Evolutionary conservation across 2,329 filamentous ascomycete species (phyloP).

Genomic region (Hypoxylon sp.): DNA sequence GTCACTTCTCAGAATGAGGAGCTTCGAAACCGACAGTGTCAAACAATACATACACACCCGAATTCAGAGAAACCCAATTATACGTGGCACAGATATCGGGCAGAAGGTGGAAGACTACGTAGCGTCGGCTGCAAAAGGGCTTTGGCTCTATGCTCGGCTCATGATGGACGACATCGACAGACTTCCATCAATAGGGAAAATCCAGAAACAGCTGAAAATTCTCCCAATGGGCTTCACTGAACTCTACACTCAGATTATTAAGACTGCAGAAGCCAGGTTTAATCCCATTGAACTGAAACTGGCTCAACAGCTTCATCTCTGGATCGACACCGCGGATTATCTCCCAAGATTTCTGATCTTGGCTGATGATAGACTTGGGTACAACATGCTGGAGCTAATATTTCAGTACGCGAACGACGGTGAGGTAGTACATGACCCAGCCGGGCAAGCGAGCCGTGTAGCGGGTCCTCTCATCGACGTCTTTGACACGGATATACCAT

Average conservation of each 20-base stretch:
- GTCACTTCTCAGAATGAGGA: slow-evolving; percentile 20
- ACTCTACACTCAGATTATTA: slow-evolving; percentile 38
- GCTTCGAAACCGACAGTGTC: slow-evolving; percentile 24
- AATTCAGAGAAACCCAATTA: slow-evolving; percentile 30
- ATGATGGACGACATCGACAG: slow-evolving; percentile 43
- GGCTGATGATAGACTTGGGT: slow-evolving; percentile 18
- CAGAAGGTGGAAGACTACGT: slow-evolving; percentile 22
- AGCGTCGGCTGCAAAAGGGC: slow-evolving; percentile 21
- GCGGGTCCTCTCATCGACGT: slow-evolving; percentile 31
- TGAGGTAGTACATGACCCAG: slow-evolving; percentile 31
- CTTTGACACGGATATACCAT: not conserved
- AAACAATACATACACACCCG: slow-evolving; percentile 29
- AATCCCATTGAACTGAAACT: slow-evolving; percentile 37
- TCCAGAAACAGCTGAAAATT: slow-evolving; percentile 28
- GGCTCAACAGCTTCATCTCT: slow-evolving; percentile 40
- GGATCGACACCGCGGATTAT: slow-evolving; percentile 38
- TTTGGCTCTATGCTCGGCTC: slow-evolving; percentile 41
- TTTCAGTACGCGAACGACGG: slow-evolving; percentile 41
- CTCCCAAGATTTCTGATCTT: slow-evolving; percentile 24
- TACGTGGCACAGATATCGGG: slow-evolving; percentile 19
- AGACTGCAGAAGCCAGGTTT: slow-evolving; percentile 26
- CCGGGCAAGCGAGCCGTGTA: slow-evolving; percentile 23
- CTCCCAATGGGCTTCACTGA: slow-evolving; percentile 38
- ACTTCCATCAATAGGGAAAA: slow-evolving; percentile 30
- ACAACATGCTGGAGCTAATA: slow-evolving; percentile 33